Evolutionary conservation across 352 stramenopile species (phyloP).

Genomic region (Phytophthora pinifolia): DNA sequence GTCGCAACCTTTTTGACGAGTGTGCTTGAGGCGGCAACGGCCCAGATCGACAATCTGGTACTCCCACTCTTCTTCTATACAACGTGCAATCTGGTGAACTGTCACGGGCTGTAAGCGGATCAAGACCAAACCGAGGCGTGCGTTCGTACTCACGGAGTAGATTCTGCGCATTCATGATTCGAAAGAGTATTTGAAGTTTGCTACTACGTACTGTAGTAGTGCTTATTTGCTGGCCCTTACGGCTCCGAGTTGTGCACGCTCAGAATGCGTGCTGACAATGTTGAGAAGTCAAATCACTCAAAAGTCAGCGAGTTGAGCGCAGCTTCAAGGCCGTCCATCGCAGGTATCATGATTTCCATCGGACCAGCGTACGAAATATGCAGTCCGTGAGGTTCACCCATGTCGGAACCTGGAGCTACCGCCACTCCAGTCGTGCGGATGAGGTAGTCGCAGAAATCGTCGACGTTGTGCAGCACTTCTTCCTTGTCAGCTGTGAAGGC

Average conservation of each 20-base stretch:
- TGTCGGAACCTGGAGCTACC: slow-evolving; percentile 94
- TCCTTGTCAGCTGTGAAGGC: slow-evolving; percentile 29
- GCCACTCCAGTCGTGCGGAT: slow-evolving; percentile 92
- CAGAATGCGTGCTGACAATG: no score
- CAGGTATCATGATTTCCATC: slow-evolving; percentile 76
- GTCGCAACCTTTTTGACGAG: slow-evolving; percentile 50
- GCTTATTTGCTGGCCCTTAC: no score
- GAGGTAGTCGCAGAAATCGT: slow-evolving; percentile 91
- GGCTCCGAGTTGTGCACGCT: no score
- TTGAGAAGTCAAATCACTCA: slow-evolving; percentile 16
- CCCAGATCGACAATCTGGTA: slow-evolving; percentile 86
- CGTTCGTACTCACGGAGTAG: not conserved
- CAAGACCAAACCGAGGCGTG: not conserved
- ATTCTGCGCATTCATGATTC: not conserved
- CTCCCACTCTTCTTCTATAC: slow-evolving; percentile 71
- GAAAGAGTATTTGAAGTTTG: no score
- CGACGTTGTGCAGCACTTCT: slow-evolving; percentile 40
- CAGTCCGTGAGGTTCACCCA: slow-evolving; percentile 90
- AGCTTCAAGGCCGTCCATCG: slow-evolving; percentile 59
- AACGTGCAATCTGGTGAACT: slow-evolving; percentile 52
- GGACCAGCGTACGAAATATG: slow-evolving; percentile 96
- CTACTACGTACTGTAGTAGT: no score
- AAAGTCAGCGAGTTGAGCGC: slow-evolving; percentile 51
- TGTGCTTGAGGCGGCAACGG: slow-evolving; percentile 63
- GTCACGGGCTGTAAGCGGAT: slow-evolving; percentile 22